Base-by-base conservation (phyloP, 768 basidiomycete species). In the Sistotremastrum niveocremeum region DNA sequence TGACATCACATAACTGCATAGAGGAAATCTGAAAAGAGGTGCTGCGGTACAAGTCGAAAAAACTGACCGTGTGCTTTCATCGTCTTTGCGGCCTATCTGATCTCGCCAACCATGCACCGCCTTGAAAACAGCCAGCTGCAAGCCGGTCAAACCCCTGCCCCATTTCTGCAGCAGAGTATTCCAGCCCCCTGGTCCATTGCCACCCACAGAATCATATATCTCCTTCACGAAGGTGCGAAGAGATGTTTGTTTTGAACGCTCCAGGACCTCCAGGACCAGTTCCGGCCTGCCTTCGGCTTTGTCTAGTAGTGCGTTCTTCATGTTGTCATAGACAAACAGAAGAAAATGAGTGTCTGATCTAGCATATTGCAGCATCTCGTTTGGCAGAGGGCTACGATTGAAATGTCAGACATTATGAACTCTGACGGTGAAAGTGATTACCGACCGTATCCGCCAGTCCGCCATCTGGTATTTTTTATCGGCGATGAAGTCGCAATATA, bases 401-500 rank as follows among this genome's bases (percentile, higher is more conserved):
- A 33, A 34, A n/a, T 2, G 29, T 12, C 9, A 20, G 7, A 30
- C 7, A 5, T 11, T 3, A 28, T 2, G 42, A 6, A 3, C 6
- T 8, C 9, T 37, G 6, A 11, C 31, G 2, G 20, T 32, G 30
- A 43, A 33, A 12, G 20, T 7, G 54, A 71, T 31, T 37, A 83
- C 78, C 90, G 75, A 83, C 78, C 90, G 75, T 53, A 97, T 87
- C 29, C 95, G 79, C 95, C 95, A 99, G 61, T 99, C 95, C 7
- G 94, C 95, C 5, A 94, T 70, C 56, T 97, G 95, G 58, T 94
- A 98, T 32, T 88, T 77, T 64, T 99, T 99, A 66, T 98, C 94
- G 0, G 94, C 78, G 5, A 73, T 71, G 54, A 90, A 91, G 55
- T 89, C 80, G 56, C 88, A 93, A 57, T 88, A 97, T 69, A 83